Evolutionary conservation across 2,329 filamentous ascomycete species (phyloP).

Genomic region (Sclerotinia minor): DNA sequence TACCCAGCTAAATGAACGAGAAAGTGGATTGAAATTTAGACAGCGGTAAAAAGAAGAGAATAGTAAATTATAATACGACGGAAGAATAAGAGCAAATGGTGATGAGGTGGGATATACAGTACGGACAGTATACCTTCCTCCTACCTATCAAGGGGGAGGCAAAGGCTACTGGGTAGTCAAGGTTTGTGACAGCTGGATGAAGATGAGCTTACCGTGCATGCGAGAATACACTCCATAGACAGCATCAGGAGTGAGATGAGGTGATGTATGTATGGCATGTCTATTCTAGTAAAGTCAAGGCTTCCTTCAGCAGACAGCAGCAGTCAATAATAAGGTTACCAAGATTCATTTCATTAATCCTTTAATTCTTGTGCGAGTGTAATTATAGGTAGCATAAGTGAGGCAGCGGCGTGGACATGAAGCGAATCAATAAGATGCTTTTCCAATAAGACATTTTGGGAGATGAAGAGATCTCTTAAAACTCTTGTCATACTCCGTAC

Average conservation of each 20-base stretch:
- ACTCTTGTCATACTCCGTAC: not conserved
- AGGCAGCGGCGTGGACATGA: not conserved
- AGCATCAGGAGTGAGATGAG: not conserved
- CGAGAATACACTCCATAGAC: not conserved
- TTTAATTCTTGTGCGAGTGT: not conserved
- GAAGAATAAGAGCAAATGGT: not conserved
- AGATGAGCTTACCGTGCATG: not conserved
- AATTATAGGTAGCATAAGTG: not conserved
- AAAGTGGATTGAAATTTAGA: not conserved
- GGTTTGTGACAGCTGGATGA: conserved; percentile 5
- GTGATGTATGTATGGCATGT: not conserved
- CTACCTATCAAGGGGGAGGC: conserved; percentile 3
- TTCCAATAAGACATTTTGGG: not conserved
- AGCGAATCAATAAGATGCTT: not conserved
- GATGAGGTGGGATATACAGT: not conserved
- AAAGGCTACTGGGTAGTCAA: not conserved
- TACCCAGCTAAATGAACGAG: not conserved
- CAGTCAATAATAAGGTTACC: not conserved
- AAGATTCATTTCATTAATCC: not conserved
- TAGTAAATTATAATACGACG: not conserved
- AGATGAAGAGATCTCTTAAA: not conserved
- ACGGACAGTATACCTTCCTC: too few species aligned
- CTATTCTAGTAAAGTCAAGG: too few species aligned
- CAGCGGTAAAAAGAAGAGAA: not conserved
- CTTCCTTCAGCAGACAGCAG: conserved; percentile 1